Evolutionary conservation across 2,329 filamentous ascomycete genomes (phyloP), one percentile per base, ranked within the genome.

Genomic region (Ophiostoma ips): DNA sequence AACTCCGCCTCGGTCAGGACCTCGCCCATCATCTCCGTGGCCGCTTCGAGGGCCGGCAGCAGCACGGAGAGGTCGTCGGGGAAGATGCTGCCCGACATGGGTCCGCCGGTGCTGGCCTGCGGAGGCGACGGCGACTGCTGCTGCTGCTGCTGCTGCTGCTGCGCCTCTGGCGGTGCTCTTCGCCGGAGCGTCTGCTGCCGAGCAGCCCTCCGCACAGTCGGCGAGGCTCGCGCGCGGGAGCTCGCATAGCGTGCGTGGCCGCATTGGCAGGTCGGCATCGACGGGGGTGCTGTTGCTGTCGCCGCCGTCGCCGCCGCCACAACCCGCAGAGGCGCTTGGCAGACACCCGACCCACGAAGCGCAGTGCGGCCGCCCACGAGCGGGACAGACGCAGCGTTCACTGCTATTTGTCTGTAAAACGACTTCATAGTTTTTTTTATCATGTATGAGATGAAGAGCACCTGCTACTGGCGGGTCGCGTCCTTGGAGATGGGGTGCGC

Each of bases 1-100:
- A 54, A 56, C 35, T 52, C 50, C 0, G 33, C 31, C 7, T 30
- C 19, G 15, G 53, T 46, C 36, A 55, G 5, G 15, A 33, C n/a
- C 3, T 16, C 30, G 12, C 18, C 31, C 10, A 50, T 15, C 5
- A n/a, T 30, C 6, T 10, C 16, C 1, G 46, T 44, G 11, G 51
- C 53, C 18, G 15, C 16, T 8, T 46, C 36, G 15, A 54, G 34
- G 3, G 43, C 36, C 6, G 18, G 24, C 2, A 31, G 3, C 28
- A 52, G 24, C 3, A 21, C 6, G 8, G 34, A 9, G 7, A 7
- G n/a, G n/a, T 52, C 47, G 4, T 38, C 48, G 13, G 48, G 41
- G 10, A 55, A 48, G 34, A 46, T 10, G 15, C 37, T 38, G 34
- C 5, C 34, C n/a, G 35, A 21, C 30, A n/a, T 24, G 4, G 36